Evolutionary conservation across 225 moss, liverwort and hornwort species (phyloP).

Genomic region (Physcomitrellopsis africana): DNA sequence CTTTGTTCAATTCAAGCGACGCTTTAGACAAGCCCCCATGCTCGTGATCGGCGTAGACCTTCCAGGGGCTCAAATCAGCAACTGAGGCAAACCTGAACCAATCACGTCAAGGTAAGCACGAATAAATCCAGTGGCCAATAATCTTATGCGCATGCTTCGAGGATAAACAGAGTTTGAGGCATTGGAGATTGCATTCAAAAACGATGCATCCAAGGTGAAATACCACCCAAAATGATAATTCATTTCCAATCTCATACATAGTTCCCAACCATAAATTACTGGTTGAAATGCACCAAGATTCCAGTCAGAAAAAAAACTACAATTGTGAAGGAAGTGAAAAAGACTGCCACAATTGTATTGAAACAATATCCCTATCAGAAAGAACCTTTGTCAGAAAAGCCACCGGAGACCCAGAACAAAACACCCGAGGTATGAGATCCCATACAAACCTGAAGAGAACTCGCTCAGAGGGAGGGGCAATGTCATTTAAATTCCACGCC

Average conservation of each 20-base stretch:
- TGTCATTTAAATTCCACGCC: slow-evolving; percentile 83
- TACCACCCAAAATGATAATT: neutral
- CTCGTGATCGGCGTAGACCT: slow-evolving; percentile 76
- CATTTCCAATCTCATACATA: neutral
- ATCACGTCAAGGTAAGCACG: neutral
- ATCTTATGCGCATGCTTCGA: neutral
- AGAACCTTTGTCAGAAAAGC: neutral
- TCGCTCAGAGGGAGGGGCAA: slow-evolving; percentile 78
- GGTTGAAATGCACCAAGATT: slow-evolving; percentile 3
- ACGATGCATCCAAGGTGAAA: neutral
- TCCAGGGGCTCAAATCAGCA: slow-evolving; percentile 68
- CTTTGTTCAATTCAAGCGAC: slow-evolving; percentile 31
- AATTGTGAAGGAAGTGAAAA: neutral
- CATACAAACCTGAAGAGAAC: slow-evolving; percentile 58
- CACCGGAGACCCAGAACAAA: slow-evolving; percentile 5
- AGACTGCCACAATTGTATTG: neutral
- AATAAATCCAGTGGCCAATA: neutral
- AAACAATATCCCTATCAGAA: neutral
- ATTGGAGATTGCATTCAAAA: neutral
- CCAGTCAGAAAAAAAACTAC: neutral
- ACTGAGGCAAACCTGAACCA: slow-evolving; percentile 55
- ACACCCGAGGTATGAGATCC: no score
- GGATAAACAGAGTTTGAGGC: neutral
- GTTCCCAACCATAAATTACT: neutral
- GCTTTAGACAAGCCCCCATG: slow-evolving; percentile 72